Evolutionary conservation across 1,139 yeast species (phyloP), one percentile per base, ranked within the genome.

Genomic region (Yamadazyma spencermartinsiae): DNA sequence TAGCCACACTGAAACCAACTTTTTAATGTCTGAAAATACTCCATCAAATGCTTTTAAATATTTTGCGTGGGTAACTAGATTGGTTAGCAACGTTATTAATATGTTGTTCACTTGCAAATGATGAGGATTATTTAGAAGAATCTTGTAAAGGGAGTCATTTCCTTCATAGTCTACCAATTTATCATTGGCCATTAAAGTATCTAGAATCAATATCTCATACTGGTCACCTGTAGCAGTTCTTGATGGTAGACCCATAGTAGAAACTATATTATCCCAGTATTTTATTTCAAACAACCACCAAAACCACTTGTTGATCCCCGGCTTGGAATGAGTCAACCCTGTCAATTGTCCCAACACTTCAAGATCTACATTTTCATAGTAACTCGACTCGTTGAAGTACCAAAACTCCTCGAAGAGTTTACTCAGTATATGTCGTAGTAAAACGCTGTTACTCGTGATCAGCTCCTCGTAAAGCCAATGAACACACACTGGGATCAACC

Each of bases 381-480:
- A 49, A 6, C 20, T 35, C 1, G 27, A 28, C 17, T 26, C 24
- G 39, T 55, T 57, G 31, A 52, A 57, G 11, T 38, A 37, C 69
- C 72, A 66, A 42, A 40, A 66, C 35, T 60, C 65, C 14, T 37
- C 25, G 38, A 64, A 64, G 12, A 65, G 34, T 25, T 44, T 11
- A 43, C 41, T 23, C 43, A 49, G 45, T 9, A 38, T 17, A 7
- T 24, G 30, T 16, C 40, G 39, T 17, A 50, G 37, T 4, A 24
- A 9, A 7, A 26, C 16, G 25, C 30, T 40, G 0, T 28, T 24
- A 1, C 19, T 25, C 5, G 21, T 14, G 8, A 48, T 25, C 52
- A 48, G 52, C 31, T 58, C 55, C 36, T 67, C 73, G 27, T 52
- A 46, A 9, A 67, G 51, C 74, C 74, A 68, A 35, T 68, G 73